A percentile compares a stretch with the other conserved stretches of the same genome.
Conservation (phyloP, 768 basidiomycete species). For the Rhizopogon sp. region DNA sequence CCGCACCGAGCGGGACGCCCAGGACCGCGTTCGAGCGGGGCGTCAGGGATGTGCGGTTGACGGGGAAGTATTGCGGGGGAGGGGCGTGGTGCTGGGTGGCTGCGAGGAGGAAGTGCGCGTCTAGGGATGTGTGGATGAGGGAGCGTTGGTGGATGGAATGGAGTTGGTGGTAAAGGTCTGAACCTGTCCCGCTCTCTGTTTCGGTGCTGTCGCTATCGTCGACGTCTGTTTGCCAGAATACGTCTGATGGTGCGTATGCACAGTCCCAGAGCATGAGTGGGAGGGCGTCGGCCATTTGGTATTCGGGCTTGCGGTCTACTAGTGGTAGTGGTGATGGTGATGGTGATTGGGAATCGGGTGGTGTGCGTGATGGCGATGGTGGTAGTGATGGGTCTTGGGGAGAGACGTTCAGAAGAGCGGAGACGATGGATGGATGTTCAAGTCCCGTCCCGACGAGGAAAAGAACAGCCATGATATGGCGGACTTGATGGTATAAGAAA, state of each 20-base stretch:
- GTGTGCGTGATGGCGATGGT: not conserved
- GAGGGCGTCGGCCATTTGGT: conserved; percentile 90
- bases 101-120: conserved; percentile 60
- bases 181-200: conserved; percentile 20
- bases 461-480: conserved; percentile 70
- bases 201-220: conserved; percentile 17
- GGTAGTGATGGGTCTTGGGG: conserved; percentile 21
- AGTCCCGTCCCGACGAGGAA: conserved; percentile 83
- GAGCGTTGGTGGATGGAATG: conserved; percentile 54
- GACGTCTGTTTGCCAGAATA: conserved; percentile 68
- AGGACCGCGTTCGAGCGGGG: conserved; percentile 22
- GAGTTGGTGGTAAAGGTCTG: conserved; percentile 48
- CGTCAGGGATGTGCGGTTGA: conserved; percentile 22
- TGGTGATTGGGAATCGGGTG: conserved; percentile 12
- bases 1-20: conserved; percentile 41
- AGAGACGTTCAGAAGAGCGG: conserved; percentile 64
- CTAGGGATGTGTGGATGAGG: conserved; percentile 57
- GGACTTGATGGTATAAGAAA: conserved; percentile 93
- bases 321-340: conserved; percentile 13
- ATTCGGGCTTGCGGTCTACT: conserved; percentile 75
- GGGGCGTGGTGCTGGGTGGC: conserved; percentile 56
- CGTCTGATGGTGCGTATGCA: conserved; percentile 57
- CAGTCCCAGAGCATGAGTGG: conserved; percentile 94
- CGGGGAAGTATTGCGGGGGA: conserved; percentile 34
- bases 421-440: conserved; percentile 67